Conservation (phyloP, 768 basidiomycete species). For the Termitomyces sp. region DNA sequence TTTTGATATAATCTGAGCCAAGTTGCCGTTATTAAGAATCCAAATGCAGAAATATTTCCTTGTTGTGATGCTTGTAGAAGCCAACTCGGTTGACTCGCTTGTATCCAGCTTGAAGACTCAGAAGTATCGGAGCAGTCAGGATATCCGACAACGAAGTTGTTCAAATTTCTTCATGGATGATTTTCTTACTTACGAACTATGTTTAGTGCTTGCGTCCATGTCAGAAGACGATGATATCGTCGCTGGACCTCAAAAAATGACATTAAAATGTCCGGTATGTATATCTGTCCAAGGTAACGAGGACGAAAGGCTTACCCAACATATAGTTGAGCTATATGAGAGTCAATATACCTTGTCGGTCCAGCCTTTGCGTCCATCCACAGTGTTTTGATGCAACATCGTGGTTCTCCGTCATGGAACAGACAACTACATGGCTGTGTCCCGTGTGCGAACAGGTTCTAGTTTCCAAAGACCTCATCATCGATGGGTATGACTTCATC, state of each 20-base stretch:
- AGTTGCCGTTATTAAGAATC: conserved; percentile 1
- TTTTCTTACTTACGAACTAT: neutral
- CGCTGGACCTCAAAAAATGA: conserved; percentile 86
- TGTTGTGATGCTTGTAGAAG: conserved; percentile 80
- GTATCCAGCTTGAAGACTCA: conserved; percentile 67
- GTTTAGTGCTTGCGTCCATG: conserved; percentile 54
- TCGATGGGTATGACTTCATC: conserved; percentile 71
- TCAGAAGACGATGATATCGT: conserved; percentile 89
- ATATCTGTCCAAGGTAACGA: neutral
- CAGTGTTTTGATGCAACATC: conserved; percentile 95
- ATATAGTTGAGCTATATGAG: conserved; percentile 80
- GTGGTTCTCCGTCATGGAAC: conserved; percentile 94
- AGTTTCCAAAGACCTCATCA: conserved; percentile 76
- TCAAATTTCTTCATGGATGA: neutral
- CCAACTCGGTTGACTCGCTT: conserved; percentile 64
- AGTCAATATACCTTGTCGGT: conserved; percentile 81
- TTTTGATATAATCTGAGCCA: neutral
- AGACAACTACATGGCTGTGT: conserved; percentile 94
- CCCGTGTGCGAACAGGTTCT: conserved; percentile 87
- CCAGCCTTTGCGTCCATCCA: conserved; percentile 81
- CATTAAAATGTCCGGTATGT: conserved; percentile 89
- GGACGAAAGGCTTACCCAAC: conserved; percentile 16
- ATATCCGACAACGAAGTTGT: conserved; percentile 69
- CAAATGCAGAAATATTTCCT: conserved; percentile 79
- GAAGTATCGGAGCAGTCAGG: conserved; percentile 59